phyloP scores from a whole-genome alignment of 1,284 basidiomycete genomes.

The Sanguinoderma infundibulare region DNA sequence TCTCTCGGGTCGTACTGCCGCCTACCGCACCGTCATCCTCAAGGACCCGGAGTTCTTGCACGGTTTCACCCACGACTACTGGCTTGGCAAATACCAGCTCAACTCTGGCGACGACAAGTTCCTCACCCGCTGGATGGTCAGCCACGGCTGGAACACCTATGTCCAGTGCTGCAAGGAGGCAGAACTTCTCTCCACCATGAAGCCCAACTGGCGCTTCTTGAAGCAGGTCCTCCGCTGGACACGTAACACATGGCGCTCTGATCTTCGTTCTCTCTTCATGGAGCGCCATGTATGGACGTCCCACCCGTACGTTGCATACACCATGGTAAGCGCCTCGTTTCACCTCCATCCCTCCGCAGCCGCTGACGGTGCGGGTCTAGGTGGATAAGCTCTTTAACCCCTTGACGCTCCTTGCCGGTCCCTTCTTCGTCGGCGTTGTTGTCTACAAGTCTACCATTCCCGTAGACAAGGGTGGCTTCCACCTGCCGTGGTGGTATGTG shows the following conservation, averaged over 20 bases:
- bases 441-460: constrained; percentile 80
- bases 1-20: constrained; percentile 89
- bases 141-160: constrained; percentile 92
- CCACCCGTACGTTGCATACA: constrained; percentile 91
- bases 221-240: constrained; percentile 94
- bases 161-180: constrained; percentile 92
- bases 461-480: constrained; percentile 77
- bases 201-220: constrained; percentile 93
- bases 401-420: constrained; percentile 84
- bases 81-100: constrained; percentile 91
- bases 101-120: constrained; percentile 95
- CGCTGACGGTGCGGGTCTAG: constrained; percentile 38
- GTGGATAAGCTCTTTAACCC: constrained; percentile 93
- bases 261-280: constrained; percentile 86
- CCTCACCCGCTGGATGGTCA: constrained; percentile 95
- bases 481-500: constrained; percentile 87
- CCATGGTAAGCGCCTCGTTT: constrained; percentile 64
- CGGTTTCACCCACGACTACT: constrained; percentile 92
- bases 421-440: constrained; percentile 75
- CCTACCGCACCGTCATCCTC: constrained; percentile 90
- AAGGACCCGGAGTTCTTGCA: constrained; percentile 92
- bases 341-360: background rate
- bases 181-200: constrained; percentile 91
- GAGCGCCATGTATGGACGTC: constrained; percentile 87
- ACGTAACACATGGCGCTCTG: constrained; percentile 90